Conservation (phyloP, 306 rosid genomes). For the Fragaria iinumae region DNA sequence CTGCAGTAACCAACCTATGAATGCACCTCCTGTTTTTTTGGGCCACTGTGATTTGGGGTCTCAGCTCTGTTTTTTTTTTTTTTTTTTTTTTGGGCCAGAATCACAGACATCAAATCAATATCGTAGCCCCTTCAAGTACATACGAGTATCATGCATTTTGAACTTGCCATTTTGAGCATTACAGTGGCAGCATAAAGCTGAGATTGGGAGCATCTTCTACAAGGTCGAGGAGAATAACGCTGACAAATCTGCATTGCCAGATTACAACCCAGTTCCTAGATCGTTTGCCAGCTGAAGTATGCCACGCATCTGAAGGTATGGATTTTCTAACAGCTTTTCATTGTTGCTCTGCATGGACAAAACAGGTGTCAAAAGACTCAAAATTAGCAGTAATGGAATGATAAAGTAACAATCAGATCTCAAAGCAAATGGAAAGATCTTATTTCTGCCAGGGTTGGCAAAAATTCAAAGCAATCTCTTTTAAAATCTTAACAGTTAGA, state of each 20-base stretch:
- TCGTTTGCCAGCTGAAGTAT: slow-evolving; percentile 94
- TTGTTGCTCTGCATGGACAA: slow-evolving; percentile 76
- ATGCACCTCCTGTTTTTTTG: slow-evolving; percentile 19
- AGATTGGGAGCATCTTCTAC: slow-evolving; percentile 30
- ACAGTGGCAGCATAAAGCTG: slow-evolving; percentile 24
- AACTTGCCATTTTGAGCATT: slow-evolving; percentile 30
- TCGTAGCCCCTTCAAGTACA: slow-evolving; percentile 36
- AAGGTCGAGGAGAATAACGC: slow-evolving; percentile 34
- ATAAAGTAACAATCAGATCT: not conserved
- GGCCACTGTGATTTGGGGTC: too few species aligned
- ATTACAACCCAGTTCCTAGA: slow-evolving; percentile 73
- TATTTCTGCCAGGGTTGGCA: not conserved
- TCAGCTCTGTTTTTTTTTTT: too few species aligned
- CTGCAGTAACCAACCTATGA: slow-evolving; percentile 28
- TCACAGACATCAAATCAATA: slow-evolving; percentile 16
- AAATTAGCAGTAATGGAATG: not conserved
- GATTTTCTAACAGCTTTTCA: slow-evolving; percentile 96
- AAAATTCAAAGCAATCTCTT: not conserved
- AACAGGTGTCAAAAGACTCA: slow-evolving; percentile 15
- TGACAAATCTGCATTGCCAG: slow-evolving; percentile 36
- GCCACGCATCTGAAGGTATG: slow-evolving; percentile 99
- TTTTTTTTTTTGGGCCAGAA: not conserved
- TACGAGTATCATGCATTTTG: slow-evolving; percentile 29
- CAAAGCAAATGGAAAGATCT: slow-evolving; percentile 7
- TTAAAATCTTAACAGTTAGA: not conserved